A percentile compares a stretch with the other conserved stretches of the same genome.
These are phyloP conservation scores for Coemansia sp. DNA, from an alignment of 192 early-diverging fungal species.

Conservation along the genomic window DNA sequence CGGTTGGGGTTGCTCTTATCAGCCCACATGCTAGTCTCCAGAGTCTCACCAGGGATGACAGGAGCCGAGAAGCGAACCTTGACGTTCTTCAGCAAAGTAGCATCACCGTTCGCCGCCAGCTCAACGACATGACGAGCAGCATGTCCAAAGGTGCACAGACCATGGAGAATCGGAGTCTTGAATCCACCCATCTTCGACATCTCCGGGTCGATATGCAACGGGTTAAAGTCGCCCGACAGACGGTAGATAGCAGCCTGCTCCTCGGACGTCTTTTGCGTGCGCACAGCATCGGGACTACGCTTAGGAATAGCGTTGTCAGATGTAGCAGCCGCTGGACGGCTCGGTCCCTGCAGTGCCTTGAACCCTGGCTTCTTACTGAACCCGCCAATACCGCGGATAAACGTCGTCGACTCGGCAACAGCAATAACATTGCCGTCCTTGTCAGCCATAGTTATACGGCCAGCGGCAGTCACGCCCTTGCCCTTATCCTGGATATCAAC, in stretches of 20 bases:
- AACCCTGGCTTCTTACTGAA: conserved; percentile 81
- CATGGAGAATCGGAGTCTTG: conserved; percentile 95
- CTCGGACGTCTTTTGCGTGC: conserved; percentile 83
- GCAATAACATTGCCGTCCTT: conserved; percentile 71
- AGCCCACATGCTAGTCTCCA: conserved; percentile 95
- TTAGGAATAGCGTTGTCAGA: conserved; percentile 78
- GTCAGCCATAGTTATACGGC: conserved; percentile 83
- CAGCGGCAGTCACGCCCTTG: conserved; percentile 81
- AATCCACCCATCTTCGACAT: conserved; percentile 95
- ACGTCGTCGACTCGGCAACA: conserved; percentile 88
- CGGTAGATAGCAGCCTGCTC: conserved; percentile 96
- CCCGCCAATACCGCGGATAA: conserved; percentile 89
- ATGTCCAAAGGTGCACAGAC: conserved; percentile 90
- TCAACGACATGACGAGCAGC: conserved; percentile 88
- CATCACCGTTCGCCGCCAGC: conserved; percentile 70
- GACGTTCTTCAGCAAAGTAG: conserved; percentile 72
- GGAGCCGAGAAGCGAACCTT: conserved; percentile 89
- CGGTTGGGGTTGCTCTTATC: conserved; percentile 72
- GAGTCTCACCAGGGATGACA: conserved; percentile 95
- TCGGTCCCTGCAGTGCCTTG: conserved; percentile 27
- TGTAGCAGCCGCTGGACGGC: conserved; percentile 71
- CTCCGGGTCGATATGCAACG: conserved; percentile 94
- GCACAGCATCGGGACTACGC: conserved; percentile 81
- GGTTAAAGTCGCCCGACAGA: conserved; percentile 93
- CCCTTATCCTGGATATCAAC: conserved; percentile 98